Conservation (phyloP, 805 yeast species). For the Suhomyces emberorum region DNA sequence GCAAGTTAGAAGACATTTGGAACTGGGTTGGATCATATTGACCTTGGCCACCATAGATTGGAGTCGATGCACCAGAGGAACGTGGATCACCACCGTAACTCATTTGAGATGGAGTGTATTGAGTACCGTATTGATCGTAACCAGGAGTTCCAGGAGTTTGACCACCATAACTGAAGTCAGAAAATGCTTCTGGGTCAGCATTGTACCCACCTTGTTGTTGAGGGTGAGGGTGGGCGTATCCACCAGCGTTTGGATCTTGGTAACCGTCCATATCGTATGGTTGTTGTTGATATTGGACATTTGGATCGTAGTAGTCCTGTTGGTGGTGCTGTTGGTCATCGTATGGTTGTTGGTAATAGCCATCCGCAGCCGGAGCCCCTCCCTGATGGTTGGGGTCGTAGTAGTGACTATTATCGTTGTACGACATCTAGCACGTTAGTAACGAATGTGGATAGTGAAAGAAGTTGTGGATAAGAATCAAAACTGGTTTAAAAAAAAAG, state of each 20-base stretch:
- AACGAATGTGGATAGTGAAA: conserved; percentile 7
- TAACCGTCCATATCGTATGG: conserved; percentile 49
- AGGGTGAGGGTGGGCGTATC: conserved; percentile 49
- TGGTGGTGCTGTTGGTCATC: conserved; percentile 33
- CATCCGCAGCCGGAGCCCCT: conserved; percentile 28
- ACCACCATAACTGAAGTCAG: conserved; percentile 65
- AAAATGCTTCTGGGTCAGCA: conserved; percentile 60
- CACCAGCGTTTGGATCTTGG: conserved; percentile 31
- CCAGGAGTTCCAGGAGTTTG: conserved; percentile 58
- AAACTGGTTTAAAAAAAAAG: neutral
- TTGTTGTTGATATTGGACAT: conserved; percentile 46
- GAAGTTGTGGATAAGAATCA: conserved; percentile 2
- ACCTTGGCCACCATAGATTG: conserved; percentile 68
- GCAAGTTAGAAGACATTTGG: conserved; percentile 79
- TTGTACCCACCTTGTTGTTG: conserved; percentile 35
- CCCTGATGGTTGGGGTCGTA: conserved; percentile 28
- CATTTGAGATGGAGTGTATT: conserved; percentile 83
- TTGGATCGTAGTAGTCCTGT: conserved; percentile 53
- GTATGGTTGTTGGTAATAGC: conserved; percentile 41
- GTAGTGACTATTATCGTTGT: conserved; percentile 53
- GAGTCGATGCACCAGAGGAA: conserved; percentile 92
- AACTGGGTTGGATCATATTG: conserved; percentile 59
- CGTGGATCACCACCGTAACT: conserved; percentile 78
- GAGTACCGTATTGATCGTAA: conserved; percentile 65
- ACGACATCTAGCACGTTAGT: conserved; percentile 49